A percentile compares a stretch with the other conserved stretches of the same genome.
Conservation (phyloP, 176 grass and related monocot genomes). For the Tuctoria greenei region DNA sequence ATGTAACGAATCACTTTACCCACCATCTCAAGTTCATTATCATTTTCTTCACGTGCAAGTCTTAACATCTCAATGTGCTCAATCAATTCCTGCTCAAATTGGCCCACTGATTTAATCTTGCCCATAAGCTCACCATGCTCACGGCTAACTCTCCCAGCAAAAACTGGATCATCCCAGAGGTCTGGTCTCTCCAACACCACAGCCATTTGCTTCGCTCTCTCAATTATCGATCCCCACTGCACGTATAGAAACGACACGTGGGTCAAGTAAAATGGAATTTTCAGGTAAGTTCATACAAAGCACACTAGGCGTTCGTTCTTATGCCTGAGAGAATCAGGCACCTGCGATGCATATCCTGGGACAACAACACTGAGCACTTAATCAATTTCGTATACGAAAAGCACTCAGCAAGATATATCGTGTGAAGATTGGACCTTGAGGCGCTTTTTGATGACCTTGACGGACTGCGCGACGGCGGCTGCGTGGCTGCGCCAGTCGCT, state of each 20-base stretch:
- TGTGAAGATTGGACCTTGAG: constrained; percentile 58
- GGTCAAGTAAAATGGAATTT: background rate
- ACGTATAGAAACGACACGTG: background rate
- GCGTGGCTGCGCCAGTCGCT: constrained; percentile 97
- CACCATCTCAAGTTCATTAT: constrained; percentile 83
- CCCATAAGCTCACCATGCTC: constrained; percentile 79
- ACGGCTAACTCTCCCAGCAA: constrained; percentile 79
- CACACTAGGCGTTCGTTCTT: constrained; percentile 22
- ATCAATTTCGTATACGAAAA: background rate
- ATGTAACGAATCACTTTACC: constrained; percentile 13
- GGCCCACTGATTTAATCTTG: constrained; percentile 77
- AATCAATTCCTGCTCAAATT: constrained; percentile 74
- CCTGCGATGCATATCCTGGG: background rate
- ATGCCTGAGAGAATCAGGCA: background rate
- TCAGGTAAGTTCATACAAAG: background rate
- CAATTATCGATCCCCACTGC: constrained; percentile 82
- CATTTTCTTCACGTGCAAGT: constrained; percentile 88
- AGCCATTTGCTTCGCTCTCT: constrained; percentile 65
- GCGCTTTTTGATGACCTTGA: constrained; percentile 90
- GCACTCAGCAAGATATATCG: background rate
- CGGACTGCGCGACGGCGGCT: constrained; percentile 74
- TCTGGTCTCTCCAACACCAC: constrained; percentile 70
- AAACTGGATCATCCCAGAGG: constrained; percentile 87
- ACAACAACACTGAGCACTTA: background rate
- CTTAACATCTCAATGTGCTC: constrained; percentile 92